phyloP scores from a whole-genome alignment of 768 basidiomycete genomes.

The Royoungia palumana region DNA sequence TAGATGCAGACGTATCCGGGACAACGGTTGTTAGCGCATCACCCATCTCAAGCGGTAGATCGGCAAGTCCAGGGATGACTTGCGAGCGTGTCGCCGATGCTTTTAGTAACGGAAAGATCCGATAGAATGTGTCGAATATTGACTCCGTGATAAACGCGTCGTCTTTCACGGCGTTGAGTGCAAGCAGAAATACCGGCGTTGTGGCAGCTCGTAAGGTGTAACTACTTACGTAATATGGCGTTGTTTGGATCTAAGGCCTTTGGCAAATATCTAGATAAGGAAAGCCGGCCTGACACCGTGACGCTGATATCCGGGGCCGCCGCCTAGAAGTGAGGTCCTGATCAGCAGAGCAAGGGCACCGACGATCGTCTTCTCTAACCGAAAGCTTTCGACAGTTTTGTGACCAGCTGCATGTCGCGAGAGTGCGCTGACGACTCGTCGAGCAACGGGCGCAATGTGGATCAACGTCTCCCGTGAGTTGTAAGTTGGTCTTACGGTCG shows the following conservation, averaged over 20 bases:
- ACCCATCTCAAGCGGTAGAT: slow-evolving; percentile 13
- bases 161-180: slow-evolving; percentile 1
- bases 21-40: slow-evolving; percentile 6
- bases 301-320: too few species aligned
- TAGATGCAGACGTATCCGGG: slow-evolving; percentile 18
- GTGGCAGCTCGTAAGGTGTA: slow-evolving; percentile 3
- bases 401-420: neutral
- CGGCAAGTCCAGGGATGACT: neutral
- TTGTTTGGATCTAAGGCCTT: slow-evolving; percentile 30
- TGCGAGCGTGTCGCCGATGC: neutral
- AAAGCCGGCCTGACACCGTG: neutral
- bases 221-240: neutral
- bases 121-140: neutral
- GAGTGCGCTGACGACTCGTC: neutral
- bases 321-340: neutral
- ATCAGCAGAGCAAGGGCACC: slow-evolving; percentile 3
- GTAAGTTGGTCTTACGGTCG: too few species aligned
- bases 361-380: slow-evolving; percentile 7
- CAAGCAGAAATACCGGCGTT: neutral
- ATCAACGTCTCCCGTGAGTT: slow-evolving; percentile 2
- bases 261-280: slow-evolving; percentile 20
- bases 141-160: neutral
- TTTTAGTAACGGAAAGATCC: neutral
- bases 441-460: slow-evolving; percentile 4
- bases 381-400: slow-evolving; percentile 2